Conservation (phyloP, 2,329 filamentous ascomycete species). For the Botryotinia narcissicola region DNA sequence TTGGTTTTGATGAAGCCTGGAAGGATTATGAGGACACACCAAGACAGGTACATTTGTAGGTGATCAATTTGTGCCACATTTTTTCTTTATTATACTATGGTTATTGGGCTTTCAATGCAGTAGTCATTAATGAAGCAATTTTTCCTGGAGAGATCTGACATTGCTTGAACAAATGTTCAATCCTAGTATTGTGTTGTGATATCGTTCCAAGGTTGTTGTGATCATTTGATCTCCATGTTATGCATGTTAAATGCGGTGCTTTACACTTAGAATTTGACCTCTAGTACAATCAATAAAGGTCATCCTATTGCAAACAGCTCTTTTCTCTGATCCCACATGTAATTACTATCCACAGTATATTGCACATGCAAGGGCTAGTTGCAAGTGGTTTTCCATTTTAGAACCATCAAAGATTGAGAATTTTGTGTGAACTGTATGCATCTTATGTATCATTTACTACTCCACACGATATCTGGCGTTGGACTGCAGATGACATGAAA, state of each 20-base stretch:
- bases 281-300: not conserved
- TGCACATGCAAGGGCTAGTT: not conserved
- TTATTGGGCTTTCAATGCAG: not conserved
- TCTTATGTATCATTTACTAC: not conserved
- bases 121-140: not conserved
- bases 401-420: not conserved
- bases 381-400: not conserved
- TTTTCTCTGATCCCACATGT: not conserved
- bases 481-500: not conserved
- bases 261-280: not conserved
- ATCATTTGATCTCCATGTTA: not conserved
- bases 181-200: not conserved
- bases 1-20: conserved; percentile 67
- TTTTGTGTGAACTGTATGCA: not conserved
- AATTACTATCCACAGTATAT: not conserved
- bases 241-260: not conserved
- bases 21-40: conserved; percentile 39
- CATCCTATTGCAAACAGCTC: not conserved
- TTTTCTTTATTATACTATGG: not conserved
- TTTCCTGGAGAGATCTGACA: not conserved
- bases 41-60: conserved; percentile 26
- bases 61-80: not conserved
- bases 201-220: not conserved
- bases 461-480: not conserved
- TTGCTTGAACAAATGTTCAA: not conserved